Conservation (phyloP, 2,329 filamentous ascomycete genomes). For the Clarireedia sp. region DNA sequence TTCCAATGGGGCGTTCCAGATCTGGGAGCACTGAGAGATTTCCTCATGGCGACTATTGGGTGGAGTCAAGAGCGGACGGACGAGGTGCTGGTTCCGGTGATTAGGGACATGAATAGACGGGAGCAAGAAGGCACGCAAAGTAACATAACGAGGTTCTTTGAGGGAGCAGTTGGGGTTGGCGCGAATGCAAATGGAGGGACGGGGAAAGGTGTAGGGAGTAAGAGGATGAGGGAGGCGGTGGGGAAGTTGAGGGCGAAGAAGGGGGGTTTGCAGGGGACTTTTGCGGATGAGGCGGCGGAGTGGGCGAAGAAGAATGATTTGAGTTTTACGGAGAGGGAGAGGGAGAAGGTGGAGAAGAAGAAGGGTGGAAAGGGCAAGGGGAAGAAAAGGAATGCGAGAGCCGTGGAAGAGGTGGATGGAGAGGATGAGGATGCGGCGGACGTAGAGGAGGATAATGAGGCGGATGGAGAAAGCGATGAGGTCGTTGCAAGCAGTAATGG, state of each 20-base stretch:
- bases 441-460: slow-evolving; percentile 5
- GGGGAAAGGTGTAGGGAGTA: slow-evolving; percentile 55
- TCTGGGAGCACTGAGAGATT: slow-evolving; percentile 72
- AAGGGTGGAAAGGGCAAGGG: slow-evolving; percentile 9
- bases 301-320: slow-evolving; percentile 29
- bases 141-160: slow-evolving; percentile 92
- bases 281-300: slow-evolving; percentile 27
- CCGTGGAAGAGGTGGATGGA: slow-evolving; percentile 5
- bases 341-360: slow-evolving; percentile 16
- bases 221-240: slow-evolving; percentile 70
- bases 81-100: slow-evolving; percentile 90
- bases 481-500: slow-evolving; percentile 9
- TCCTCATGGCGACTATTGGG: slow-evolving; percentile 85
- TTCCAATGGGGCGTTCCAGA: slow-evolving; percentile 98
- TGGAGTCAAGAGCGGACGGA: slow-evolving; percentile 90
- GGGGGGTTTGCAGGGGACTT: slow-evolving; percentile 14
- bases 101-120: slow-evolving; percentile 86
- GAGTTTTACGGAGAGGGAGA: slow-evolving; percentile 24
- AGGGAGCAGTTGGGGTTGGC: slow-evolving; percentile 63
- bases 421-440: not conserved
- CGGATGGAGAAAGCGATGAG: slow-evolving; percentile 1
- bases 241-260: slow-evolving; percentile 52
- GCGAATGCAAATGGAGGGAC: slow-evolving; percentile 55
- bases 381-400: slow-evolving; percentile 3
- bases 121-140: slow-evolving; percentile 86